Base-by-base conservation (phyloP, 768 basidiomycete species). In the Tricholoma saponaceum region DNA sequence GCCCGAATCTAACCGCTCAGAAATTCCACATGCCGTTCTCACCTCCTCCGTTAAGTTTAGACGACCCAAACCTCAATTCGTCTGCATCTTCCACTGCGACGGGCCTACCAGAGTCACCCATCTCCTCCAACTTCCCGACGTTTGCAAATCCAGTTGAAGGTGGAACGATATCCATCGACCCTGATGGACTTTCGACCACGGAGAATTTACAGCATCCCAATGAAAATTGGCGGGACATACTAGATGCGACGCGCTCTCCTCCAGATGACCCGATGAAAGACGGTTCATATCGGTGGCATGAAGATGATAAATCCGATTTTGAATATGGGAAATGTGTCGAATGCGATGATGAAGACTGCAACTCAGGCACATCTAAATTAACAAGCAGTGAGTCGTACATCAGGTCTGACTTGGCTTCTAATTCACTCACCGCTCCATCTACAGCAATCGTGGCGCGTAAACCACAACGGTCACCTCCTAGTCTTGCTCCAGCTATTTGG, bases 401-500 rank as follows among this genome's bases (percentile, higher is more conserved):
- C 3, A 18, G 13, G 3, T 49, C 3, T 3, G 4, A 18, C 18
- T 5, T 23, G 18, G 25, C 4, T 25, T 39, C 8, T 30, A 7
- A n/a, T 39, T 14, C 9, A 0, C 23, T 5, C 16, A n/a, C 26
- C 10, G 12, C 44, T 30, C 22, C 25, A 58, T 20, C n/a, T 37
- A 18, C 22, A n/a, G 28, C 8, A 4, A n/a, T 12, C 60, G 59
- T 56, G 8, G 10, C 54, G n/a, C 64, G 63, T 39, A 69, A 62
- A 51, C 56, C 58, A 16, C 67, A 62, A 50, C 70, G 63, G 37
- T 67, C 64, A 23, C 66, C 67, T 46, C 71, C 71, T 2, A 73
- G 64, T 50, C 69, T 83, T 22, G 64, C 72, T 3, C 74, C 77
- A 16, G 69, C 75, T 8, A 76, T 86, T 23, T 81, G 79, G 77